phyloP scores from a whole-genome alignment of 2,329 filamentous ascomycete species.

The Fragosphaeria purpurea region DNA sequence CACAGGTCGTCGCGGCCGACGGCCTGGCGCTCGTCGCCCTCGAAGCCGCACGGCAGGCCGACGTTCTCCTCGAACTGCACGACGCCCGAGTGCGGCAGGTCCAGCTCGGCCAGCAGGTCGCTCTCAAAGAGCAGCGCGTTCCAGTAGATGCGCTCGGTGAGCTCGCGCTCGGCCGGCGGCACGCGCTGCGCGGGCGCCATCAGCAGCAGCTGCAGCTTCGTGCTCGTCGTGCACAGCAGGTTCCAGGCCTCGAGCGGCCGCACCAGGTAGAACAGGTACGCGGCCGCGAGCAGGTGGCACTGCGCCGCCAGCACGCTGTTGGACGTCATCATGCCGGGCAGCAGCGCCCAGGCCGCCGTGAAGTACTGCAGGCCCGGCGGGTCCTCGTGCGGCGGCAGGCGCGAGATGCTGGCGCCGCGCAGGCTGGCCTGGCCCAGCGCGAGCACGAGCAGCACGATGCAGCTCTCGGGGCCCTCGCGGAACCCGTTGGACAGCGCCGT shows the following conservation, averaged over 20 bases:
- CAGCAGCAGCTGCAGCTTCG: conserved; percentile 69
- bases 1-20: conserved; percentile 68
- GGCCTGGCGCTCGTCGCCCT: conserved; percentile 51
- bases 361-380: conserved; percentile 72
- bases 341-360: conserved; percentile 65
- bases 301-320: conserved; percentile 71
- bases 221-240: conserved; percentile 67
- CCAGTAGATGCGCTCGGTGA: conserved; percentile 75
- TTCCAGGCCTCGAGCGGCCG: conserved; percentile 78
- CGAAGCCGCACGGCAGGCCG: conserved; percentile 67
- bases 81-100: conserved; percentile 73
- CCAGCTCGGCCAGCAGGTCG: conserved; percentile 68
- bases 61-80: conserved; percentile 75
- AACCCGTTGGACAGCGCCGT: conserved; percentile 67
- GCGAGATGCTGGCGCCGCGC: conserved; percentile 60
- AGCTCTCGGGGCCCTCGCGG: conserved; percentile 69
- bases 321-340: conserved; percentile 69
- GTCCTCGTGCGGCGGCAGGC: conserved; percentile 57
- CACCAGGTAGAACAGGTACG: conserved; percentile 75
- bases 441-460: conserved; percentile 68
- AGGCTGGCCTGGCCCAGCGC: conserved; percentile 68
- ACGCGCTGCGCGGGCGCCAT: conserved; percentile 56
- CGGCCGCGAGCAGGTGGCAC: conserved; percentile 69
- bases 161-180: conserved; percentile 58
- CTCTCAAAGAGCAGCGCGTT: conserved; percentile 73